Evolutionary conservation across 2,329 filamentous ascomycete genomes (phyloP).

Genomic region (Aspergillus clavatus): DNA sequence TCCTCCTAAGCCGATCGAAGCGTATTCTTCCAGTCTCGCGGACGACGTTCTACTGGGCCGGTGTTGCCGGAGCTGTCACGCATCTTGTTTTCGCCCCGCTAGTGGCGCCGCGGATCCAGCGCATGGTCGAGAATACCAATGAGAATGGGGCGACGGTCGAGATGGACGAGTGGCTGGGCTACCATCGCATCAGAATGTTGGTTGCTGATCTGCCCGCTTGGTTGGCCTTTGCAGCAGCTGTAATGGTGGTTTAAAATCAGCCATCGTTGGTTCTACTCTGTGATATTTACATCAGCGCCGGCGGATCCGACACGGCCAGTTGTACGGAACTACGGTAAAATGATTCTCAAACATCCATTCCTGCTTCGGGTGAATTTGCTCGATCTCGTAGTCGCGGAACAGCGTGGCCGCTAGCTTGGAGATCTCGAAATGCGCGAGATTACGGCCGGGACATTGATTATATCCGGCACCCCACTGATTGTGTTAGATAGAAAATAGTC

Average conservation of each 20-base stretch:
- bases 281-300: background rate
- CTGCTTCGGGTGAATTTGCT: slow-evolving; percentile 22
- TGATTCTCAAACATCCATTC: slow-evolving; percentile 16
- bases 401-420: slow-evolving; percentile 32
- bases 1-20: background rate
- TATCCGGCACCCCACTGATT: slow-evolving; percentile 35
- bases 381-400: slow-evolving; percentile 31
- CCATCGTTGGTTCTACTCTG: no score
- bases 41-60: background rate
- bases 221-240: background rate
- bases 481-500: background rate
- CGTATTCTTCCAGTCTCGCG: background rate
- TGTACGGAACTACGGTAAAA: slow-evolving; percentile 28
- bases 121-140: background rate
- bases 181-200: background rate
- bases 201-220: background rate
- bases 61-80: background rate
- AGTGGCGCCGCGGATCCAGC: background rate
- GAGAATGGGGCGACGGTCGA: background rate
- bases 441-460: slow-evolving; percentile 32
- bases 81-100: background rate
- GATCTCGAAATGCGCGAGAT: slow-evolving; percentile 35
- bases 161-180: background rate
- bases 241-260: no score
- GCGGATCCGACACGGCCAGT: slow-evolving; percentile 16